Evolutionary conservation across 441 rosid species (phyloP), one percentile per base, ranked within the genome.

Genomic region (Jatropha multifida): DNA sequence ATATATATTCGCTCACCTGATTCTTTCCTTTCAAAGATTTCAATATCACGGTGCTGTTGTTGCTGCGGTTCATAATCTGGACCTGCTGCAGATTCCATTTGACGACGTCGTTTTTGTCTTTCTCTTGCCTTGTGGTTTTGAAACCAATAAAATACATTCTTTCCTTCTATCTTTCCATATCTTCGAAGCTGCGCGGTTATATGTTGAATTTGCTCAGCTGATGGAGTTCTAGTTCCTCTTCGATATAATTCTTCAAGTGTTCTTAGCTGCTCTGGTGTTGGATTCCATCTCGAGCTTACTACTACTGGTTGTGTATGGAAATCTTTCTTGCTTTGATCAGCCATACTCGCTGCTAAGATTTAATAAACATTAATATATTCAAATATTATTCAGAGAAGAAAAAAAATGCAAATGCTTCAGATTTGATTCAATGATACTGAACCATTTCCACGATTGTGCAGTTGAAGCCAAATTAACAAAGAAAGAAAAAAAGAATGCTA

Each of bases 91-190:
- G 85, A 85, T 76, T 95, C 98, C 92, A 92, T 83, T 76, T 93
- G 94, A 54, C 98, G 92, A 52, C 99, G 89, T 1, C 97, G 89
- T 81, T 95, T 95, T 74, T 92, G 98, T 23, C 98, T 86, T 59
- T 95, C 99, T 40, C 99, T 86, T 5, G 99, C 98, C 88, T 95
- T 95, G 79, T 95, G 99, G 78, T 95, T 95, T 78, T 95, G 99
- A 70, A 95, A 95, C 99, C 99, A 95, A 84, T 95, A 95, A 79
- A 95, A 95, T 20, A 95, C 98, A 68, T 95, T 95, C 80, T 95
- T 95, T 46, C 98, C 99, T 89, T 95, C 99, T 7, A 95, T 95
- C 87, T 93, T 95, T 1, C 99, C 99, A 63, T 88, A 95, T 5
- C 93, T 79, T 11, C 95, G 84, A 27, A 95, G 95, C 85, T 90